Evolutionary conservation across 257 asterid genomes (phyloP).

Genomic region (Thymus quinquecostatus): DNA sequence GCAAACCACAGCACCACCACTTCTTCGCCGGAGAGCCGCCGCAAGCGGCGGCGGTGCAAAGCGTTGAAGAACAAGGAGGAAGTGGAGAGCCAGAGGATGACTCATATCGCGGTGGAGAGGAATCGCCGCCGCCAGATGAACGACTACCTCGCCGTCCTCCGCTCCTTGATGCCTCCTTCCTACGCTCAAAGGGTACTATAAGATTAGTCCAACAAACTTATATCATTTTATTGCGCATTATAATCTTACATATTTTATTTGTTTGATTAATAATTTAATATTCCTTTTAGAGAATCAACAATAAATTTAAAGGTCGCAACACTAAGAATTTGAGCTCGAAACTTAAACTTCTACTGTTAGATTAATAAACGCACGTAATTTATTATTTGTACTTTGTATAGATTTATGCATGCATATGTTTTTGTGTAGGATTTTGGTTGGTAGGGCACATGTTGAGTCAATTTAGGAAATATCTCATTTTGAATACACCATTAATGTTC

Average conservation of each 20-base stretch:
- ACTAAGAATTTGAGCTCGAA: no score
- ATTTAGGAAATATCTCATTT: background rate
- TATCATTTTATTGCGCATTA: no score
- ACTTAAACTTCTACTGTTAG: no score
- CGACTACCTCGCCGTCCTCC: conserved; percentile 74
- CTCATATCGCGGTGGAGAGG: conserved; percentile 84
- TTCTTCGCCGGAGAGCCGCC: conserved; percentile 43
- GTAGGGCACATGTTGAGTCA: conserved; percentile 10
- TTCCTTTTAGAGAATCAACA: no score
- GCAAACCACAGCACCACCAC: conserved; percentile 9
- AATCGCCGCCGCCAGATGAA: conserved; percentile 86
- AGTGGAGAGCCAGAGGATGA: conserved; percentile 77
- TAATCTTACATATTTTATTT: no score
- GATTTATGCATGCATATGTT: conserved; percentile 7
- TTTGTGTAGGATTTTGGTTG: conserved; percentile 27
- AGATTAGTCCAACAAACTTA: no score
- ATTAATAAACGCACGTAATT: no score
- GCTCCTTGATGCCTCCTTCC: conserved; percentile 83
- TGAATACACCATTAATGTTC: background rate
- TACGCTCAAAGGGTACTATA: conserved; percentile 70
- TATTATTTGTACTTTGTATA: background rate
- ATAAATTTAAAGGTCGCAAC: no score
- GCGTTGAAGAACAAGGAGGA: conserved; percentile 64
- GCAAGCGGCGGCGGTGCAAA: conserved; percentile 54
- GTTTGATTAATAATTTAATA: no score